Percentiles rank a stretch among this genome's conserved stretches.
Evolutionary conservation across 768 basidiomycete species (phyloP).

Genomic region (Dendrothele bispora): DNA sequence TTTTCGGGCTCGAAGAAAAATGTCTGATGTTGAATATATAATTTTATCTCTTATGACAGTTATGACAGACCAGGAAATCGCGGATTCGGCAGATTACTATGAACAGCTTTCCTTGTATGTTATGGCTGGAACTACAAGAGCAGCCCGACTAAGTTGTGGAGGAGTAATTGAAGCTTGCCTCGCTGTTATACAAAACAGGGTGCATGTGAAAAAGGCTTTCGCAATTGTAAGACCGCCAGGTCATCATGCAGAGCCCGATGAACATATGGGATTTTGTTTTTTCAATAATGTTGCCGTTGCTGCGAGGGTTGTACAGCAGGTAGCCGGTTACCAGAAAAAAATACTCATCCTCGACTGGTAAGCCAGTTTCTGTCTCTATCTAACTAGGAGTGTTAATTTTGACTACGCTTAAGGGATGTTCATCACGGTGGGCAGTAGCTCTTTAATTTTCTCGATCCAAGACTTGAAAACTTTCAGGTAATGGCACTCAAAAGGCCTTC

Average conservation of each 20-base stretch:
- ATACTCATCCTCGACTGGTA: slow-evolving; percentile 96
- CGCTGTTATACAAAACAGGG: slow-evolving; percentile 80
- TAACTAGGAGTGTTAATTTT: background rate
- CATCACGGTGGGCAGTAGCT: slow-evolving; percentile 70
- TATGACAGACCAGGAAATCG: slow-evolving; percentile 73
- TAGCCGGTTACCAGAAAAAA: slow-evolving; percentile 68
- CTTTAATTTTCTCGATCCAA: no score
- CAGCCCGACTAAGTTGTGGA: slow-evolving; percentile 88
- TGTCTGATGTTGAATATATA: background rate
- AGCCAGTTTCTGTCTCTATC: slow-evolving; percentile 22
- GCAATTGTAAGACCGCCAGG: slow-evolving; percentile 97
- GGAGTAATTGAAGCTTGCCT: slow-evolving; percentile 91
- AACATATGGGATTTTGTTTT: slow-evolving; percentile 99
- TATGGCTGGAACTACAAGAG: slow-evolving; percentile 77
- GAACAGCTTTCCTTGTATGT: slow-evolving; percentile 93
- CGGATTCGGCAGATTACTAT: slow-evolving; percentile 79
- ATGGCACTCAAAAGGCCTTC: slow-evolving; percentile 96
- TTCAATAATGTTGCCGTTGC: slow-evolving; percentile 98
- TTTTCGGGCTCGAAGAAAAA: background rate
- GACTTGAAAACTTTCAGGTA: slow-evolving; percentile 53
- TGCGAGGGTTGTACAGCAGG: slow-evolving; percentile 73
- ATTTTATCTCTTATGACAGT: slow-evolving; percentile 40
- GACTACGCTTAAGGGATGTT: slow-evolving; percentile 72
- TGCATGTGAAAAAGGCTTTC: slow-evolving; percentile 80
- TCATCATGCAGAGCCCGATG: slow-evolving; percentile 97